Percentiles rank a stretch among this genome's conserved stretches.
These are phyloP conservation scores for Morella rubra DNA, from an alignment of 306 rosid genomes.

Conservation along the genomic window DNA sequence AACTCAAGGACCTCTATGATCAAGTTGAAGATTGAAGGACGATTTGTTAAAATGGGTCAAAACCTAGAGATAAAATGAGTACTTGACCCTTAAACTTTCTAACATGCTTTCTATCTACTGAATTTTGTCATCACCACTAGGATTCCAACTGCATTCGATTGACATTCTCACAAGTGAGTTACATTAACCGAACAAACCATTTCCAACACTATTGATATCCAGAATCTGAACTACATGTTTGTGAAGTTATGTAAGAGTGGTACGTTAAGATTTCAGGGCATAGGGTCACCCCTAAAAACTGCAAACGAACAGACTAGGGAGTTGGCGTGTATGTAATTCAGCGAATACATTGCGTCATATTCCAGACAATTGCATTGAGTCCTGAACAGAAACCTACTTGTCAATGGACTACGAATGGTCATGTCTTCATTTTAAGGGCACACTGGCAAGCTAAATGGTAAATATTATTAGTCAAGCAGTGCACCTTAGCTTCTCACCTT, in stretches of 20 bases:
- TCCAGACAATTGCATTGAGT: neutral
- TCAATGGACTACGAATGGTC: neutral
- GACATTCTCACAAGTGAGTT: too few species aligned
- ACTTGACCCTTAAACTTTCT: too few species aligned
- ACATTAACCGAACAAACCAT: neutral
- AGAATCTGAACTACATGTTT: neutral
- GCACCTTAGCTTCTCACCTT: slow-evolving; percentile 49
- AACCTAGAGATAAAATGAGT: too few species aligned
- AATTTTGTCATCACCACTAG: neutral
- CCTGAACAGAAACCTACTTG: neutral
- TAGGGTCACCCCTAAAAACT: neutral
- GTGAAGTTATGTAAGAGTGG: neutral
- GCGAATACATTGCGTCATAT: neutral
- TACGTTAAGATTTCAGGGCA: slow-evolving; percentile 16
- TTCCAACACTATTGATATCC: neutral
- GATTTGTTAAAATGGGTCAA: too few species aligned
- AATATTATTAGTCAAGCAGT: slow-evolving; percentile 3
- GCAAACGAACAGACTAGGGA: neutral
- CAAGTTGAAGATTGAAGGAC: too few species aligned
- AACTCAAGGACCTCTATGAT: too few species aligned
- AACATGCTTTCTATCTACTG: neutral
- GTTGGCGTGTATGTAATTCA: neutral
- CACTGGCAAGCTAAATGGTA: neutral
- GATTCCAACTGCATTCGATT: neutral
- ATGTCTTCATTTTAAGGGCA: neutral